Conservation (phyloP, 345 rosid genomes). For the Camelina laxa region DNA sequence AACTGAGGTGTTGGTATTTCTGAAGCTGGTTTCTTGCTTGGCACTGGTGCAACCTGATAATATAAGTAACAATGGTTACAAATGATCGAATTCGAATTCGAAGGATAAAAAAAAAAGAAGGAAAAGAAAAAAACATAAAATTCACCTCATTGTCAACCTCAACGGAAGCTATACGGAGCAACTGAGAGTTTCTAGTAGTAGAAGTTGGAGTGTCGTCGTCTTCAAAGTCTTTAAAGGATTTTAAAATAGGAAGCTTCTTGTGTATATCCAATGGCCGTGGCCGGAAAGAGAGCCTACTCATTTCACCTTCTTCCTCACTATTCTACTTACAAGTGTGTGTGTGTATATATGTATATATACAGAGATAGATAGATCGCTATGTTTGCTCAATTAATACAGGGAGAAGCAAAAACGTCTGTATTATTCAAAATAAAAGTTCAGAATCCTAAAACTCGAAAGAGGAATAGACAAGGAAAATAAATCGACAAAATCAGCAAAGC, state of each 20-base stretch:
- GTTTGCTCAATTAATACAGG: conserved; percentile 23
- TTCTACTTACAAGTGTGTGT: conserved; percentile 27
- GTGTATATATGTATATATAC: not conserved
- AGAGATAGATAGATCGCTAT: not conserved
- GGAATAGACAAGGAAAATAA: not conserved
- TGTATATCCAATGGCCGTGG: conserved; percentile 97
- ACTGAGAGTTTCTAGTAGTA: conserved; percentile 76
- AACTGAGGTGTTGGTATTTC: conserved; percentile 96
- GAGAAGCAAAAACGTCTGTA: conserved; percentile 12
- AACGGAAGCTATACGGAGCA: conserved; percentile 59
- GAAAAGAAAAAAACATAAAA: not conserved
- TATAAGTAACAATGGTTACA: not conserved
- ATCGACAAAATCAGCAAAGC: not conserved
- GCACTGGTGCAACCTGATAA: conserved; percentile 58
- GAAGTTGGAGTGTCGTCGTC: conserved; percentile 89
- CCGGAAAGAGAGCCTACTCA: conserved; percentile 96
- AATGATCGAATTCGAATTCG: not conserved
- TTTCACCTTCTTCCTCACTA: conserved; percentile 39
- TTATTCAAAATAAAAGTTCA: not conserved
- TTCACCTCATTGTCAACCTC: conserved; percentile 65
- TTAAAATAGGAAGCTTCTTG: conserved; percentile 93
- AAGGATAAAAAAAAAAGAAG: not conserved
- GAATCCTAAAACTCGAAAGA: not conserved
- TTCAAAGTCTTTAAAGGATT: conserved; percentile 89
- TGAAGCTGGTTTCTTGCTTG: conserved; percentile 70